phyloP scores from a whole-genome alignment of 1,284 basidiomycete genomes.

The Stereum hirsutum region DNA sequence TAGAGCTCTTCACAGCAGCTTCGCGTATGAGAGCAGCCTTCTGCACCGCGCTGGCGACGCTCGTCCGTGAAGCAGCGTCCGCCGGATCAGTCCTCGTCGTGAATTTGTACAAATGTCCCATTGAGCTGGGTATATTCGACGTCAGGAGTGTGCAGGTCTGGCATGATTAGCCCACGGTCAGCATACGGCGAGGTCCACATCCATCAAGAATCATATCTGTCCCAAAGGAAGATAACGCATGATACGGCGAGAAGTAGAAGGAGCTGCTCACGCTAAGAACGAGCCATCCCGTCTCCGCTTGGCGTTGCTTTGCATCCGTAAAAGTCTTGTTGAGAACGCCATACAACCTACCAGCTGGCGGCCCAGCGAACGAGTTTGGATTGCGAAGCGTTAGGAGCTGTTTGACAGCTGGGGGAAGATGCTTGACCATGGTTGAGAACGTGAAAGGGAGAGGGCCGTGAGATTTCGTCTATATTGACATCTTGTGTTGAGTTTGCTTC shows the following conservation, averaged over 20 bases:
- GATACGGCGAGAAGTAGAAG: background rate
- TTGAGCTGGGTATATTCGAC: constrained; percentile 70
- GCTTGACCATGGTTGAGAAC: constrained; percentile 28
- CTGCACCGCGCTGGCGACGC: constrained; percentile 45
- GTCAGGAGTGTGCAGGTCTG: constrained; percentile 78
- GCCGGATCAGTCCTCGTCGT: constrained; percentile 44
- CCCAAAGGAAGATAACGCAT: background rate
- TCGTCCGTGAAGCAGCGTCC: constrained; percentile 31
- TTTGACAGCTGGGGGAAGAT: constrained; percentile 49
- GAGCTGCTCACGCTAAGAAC: constrained; percentile 56
- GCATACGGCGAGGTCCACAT: background rate
- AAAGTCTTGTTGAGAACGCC: constrained; percentile 49
- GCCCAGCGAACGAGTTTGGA: constrained; percentile 53
- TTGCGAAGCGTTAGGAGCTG: constrained; percentile 64
- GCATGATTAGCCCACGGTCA: background rate
- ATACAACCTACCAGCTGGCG: constrained; percentile 43
- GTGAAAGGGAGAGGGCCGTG: background rate
- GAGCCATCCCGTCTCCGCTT: constrained; percentile 75
- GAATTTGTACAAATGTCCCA: constrained; percentile 76
- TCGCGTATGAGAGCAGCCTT: constrained; percentile 87
- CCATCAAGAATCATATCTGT: background rate
- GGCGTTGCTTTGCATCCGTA: constrained; percentile 50
- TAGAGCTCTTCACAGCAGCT: constrained; percentile 87
- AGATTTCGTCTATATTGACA: no score
- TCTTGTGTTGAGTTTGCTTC: no score